phyloP scores from a whole-genome alignment of 331 rosid species.

The Malus hybrid region DNA sequence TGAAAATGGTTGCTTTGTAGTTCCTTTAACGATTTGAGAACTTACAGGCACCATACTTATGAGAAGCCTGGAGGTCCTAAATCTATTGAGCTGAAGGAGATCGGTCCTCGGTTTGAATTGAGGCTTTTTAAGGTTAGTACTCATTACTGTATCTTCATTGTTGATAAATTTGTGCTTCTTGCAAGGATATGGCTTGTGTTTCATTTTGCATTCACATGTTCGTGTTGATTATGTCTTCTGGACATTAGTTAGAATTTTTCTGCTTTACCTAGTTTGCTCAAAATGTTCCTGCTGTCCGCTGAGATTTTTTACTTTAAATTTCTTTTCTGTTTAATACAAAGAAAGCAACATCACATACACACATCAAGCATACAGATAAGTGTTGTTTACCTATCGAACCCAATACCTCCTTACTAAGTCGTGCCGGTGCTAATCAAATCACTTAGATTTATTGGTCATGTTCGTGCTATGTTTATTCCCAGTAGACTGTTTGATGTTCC shows the following conservation, averaged over 20 bases:
- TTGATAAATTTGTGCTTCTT: neutral
- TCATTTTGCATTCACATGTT: neutral
- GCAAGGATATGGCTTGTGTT: neutral
- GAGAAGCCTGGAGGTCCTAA: constrained; percentile 76
- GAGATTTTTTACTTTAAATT: too few species aligned
- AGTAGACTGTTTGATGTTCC: neutral
- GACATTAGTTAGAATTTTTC: neutral
- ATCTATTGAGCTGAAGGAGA: constrained; percentile 77
- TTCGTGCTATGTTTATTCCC: neutral
- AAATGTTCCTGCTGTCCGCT: too few species aligned
- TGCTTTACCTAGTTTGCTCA: too few species aligned
- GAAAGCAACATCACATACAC: too few species aligned
- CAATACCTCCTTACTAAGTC: neutral
- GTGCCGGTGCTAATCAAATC: neutral
- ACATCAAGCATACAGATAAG: neutral
- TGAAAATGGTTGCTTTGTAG: too few species aligned
- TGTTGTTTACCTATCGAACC: neutral
- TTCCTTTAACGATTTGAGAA: neutral
- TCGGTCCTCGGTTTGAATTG: constrained; percentile 95
- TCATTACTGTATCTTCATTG: neutral
- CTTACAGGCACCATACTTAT: constrained; percentile 67
- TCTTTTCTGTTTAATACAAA: too few species aligned
- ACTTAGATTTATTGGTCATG: neutral
- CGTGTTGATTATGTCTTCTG: neutral
- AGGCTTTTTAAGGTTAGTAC: constrained; percentile 58